Conservation (phyloP, 129 eudicot genomes). For the Erigeron canadensis region DNA sequence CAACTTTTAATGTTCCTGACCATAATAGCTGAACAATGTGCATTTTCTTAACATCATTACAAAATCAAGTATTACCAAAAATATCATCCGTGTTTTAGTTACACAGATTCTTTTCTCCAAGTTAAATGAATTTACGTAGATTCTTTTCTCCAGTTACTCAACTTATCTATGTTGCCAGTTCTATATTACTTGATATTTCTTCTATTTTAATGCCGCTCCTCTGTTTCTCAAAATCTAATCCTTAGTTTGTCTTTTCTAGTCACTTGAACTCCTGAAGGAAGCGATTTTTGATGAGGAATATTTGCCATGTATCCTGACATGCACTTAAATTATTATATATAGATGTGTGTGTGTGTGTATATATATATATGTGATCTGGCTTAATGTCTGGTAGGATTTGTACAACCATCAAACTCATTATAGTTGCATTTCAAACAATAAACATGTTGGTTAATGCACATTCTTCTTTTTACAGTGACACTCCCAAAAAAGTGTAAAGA, state of each 20-base stretch:
- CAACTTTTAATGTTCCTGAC: too few species aligned
- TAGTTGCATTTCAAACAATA: neutral
- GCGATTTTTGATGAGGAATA: conserved; percentile 86
- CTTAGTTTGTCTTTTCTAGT: conserved; percentile 47
- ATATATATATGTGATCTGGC: conserved; percentile 7
- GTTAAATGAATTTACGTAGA: too few species aligned
- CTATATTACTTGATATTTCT: neutral
- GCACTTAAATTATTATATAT: neutral
- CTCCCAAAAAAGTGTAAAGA: neutral
- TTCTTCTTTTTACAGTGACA: conserved; percentile 6
- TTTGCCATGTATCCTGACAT: conserved; percentile 81
- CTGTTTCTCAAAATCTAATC: conserved; percentile 15
- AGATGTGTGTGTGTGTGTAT: neutral
- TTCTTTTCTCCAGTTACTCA: neutral
- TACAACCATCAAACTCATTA: conserved; percentile 13
- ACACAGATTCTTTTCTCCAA: too few species aligned
- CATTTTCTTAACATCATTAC: too few species aligned
- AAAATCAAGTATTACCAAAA: too few species aligned
- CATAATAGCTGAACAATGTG: too few species aligned
- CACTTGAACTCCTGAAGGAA: conserved; percentile 80
- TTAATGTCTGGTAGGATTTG: neutral
- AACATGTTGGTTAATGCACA: conserved; percentile 20
- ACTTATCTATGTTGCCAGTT: neutral
- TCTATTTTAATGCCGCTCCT: neutral
- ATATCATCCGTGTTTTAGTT: too few species aligned